Conservation (phyloP, 306 rosid genomes). For the Betula pendula region DNA sequence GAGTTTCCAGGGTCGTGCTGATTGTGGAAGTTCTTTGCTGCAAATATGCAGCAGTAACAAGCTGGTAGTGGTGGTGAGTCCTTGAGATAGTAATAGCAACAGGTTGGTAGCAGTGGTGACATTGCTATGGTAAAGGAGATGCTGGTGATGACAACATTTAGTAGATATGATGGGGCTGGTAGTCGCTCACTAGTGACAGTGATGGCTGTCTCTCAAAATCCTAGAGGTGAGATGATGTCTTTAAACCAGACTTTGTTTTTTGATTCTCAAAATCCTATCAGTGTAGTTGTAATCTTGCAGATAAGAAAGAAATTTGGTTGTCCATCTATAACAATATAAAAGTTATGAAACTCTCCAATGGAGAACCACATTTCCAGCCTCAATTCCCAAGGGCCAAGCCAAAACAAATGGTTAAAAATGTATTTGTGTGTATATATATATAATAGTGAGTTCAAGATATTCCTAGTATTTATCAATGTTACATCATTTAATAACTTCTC, state of each 20-base stretch:
- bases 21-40: not conserved
- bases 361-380: no score
- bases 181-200: not conserved
- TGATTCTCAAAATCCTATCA: no score
- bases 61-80: not conserved
- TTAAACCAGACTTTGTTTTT: not conserved
- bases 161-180: not conserved
- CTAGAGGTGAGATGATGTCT: not conserved
- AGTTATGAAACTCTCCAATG: no score
- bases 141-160: not conserved
- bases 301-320: no score
- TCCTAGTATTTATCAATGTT: no score
- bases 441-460: no score
- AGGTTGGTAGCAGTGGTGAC: not conserved
- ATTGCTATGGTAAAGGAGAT: not conserved
- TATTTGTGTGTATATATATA: no score
- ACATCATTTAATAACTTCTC: no score
- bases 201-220: not conserved
- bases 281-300: no score
- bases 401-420: no score
- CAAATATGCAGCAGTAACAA: constrained; percentile 3
- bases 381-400: no score
- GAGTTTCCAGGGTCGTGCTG: not conserved
- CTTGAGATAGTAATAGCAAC: not conserved
- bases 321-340: no score